These are phyloP conservation scores for Trametes polyzona DNA, from an alignment of 1,284 basidiomycete genomes.

Conservation along the genomic window DNA sequence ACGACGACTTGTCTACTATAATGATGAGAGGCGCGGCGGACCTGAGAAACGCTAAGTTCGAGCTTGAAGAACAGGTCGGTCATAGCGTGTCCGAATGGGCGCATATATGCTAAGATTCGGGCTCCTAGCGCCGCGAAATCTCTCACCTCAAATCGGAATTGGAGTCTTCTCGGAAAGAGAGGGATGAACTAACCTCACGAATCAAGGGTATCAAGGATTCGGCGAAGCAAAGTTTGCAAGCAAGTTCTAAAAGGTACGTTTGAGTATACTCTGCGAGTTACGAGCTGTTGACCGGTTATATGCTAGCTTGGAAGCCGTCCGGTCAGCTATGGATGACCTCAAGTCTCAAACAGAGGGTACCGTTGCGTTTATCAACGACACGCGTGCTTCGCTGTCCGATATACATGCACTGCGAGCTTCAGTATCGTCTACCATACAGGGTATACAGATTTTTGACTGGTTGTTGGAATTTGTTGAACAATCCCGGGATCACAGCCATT, in stretches of 20 bases:
- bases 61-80: slow-evolving; percentile 34
- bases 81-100: not conserved
- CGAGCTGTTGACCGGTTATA: slow-evolving; percentile 9
- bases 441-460: slow-evolving; percentile 7
- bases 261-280: not conserved
- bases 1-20: slow-evolving; percentile 36
- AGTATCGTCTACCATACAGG: slow-evolving; percentile 29
- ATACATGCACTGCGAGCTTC: slow-evolving; percentile 34
- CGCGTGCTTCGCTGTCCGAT: slow-evolving; percentile 33
- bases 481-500: slow-evolving; percentile 26
- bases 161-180: slow-evolving; percentile 27
- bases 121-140: slow-evolving; percentile 33
- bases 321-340: slow-evolving; percentile 27
- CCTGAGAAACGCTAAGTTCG: slow-evolving; percentile 33
- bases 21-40: slow-evolving; percentile 39
- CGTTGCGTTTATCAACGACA: slow-evolving; percentile 30
- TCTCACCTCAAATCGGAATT: slow-evolving; percentile 30
- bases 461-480: not conserved
- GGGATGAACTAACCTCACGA: slow-evolving; percentile 31
- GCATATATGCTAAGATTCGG: slow-evolving; percentile 9
- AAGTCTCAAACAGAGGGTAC: slow-evolving; percentile 36
- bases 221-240: slow-evolving; percentile 33
- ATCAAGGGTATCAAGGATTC: slow-evolving; percentile 34
- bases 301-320: slow-evolving; percentile 32
- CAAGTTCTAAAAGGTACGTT: slow-evolving; percentile 30